Evolutionary conservation across 768 basidiomycete genomes (phyloP).

Genomic region (Exsudoporus frostii): DNA sequence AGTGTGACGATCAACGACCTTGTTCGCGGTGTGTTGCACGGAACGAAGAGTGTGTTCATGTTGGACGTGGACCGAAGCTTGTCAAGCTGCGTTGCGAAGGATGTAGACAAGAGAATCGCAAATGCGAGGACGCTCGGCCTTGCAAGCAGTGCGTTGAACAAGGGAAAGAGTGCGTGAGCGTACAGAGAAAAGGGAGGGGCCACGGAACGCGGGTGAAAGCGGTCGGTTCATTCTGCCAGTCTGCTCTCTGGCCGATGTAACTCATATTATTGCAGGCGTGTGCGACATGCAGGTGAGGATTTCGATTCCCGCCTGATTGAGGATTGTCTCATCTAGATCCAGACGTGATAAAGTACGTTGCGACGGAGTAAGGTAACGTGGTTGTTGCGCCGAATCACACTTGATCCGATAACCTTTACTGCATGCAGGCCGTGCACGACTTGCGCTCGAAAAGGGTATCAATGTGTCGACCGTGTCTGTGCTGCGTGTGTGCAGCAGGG

Average conservation of each 20-base stretch:
- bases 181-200: conserved; percentile 51
- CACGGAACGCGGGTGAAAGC: conserved; percentile 61
- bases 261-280: conserved; percentile 45
- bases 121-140: conserved; percentile 58
- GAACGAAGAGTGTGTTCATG: conserved; percentile 53
- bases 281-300: conserved; percentile 52
- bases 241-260: conserved; percentile 3
- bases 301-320: conserved; percentile 3
- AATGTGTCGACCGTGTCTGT: conserved; percentile 52
- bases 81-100: conserved; percentile 59
- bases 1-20: conserved; percentile 65
- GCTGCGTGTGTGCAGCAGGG: conserved; percentile 44
- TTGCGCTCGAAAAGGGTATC: conserved; percentile 49
- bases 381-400: conserved; percentile 1
- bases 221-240: conserved; percentile 36
- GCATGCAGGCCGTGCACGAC: conserved; percentile 45
- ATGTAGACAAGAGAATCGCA: conserved; percentile 53
- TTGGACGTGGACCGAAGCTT: conserved; percentile 53
- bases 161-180: conserved; percentile 46
- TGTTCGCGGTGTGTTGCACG: conserved; percentile 57
- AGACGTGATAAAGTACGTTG: conserved; percentile 65
- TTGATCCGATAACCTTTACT: conserved; percentile 5
- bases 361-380: conserved; percentile 50
- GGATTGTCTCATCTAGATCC: conserved; percentile 14
- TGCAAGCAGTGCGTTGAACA: conserved; percentile 50